Evolutionary conservation across 345 rosid species (phyloP).

Genomic region (Clausena lansium): DNA sequence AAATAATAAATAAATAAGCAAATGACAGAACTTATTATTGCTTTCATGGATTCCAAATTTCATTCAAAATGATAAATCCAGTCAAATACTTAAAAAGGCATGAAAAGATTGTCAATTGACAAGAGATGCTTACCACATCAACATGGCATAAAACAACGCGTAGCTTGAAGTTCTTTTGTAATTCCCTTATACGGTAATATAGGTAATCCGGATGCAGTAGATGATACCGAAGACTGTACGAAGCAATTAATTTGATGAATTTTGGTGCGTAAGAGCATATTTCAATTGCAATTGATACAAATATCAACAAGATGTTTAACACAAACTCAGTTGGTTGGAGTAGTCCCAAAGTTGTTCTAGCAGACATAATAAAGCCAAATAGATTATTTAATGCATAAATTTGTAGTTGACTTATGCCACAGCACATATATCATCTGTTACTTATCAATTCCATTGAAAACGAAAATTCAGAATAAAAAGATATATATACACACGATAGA

Average conservation of each 20-base stretch:
- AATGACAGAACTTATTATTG: not conserved
- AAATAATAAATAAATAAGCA: not conserved
- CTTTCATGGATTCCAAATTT: not conserved
- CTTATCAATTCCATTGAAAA: not conserved
- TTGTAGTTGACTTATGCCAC: not conserved
- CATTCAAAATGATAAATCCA: not conserved
- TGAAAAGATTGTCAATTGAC: not conserved
- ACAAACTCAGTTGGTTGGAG: no score
- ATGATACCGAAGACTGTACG: constrained; percentile 84
- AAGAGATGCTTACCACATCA: constrained; percentile 65
- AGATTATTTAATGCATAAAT: not conserved
- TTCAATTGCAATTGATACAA: not conserved
- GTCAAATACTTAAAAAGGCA: not conserved
- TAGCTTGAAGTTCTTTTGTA: constrained; percentile 81
- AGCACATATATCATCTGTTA: not conserved
- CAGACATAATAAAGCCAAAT: no score
- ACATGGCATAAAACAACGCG: constrained; percentile 89
- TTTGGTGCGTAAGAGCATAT: not conserved
- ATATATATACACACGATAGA: not conserved
- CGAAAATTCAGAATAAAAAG: not conserved
- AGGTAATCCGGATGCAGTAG: constrained; percentile 86
- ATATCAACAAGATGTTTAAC: not conserved
- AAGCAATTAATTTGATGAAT: constrained; percentile 12
- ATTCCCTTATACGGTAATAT: constrained; percentile 82
- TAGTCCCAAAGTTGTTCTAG: no score